Evolutionary conservation across 1,139 yeast genomes (phyloP).

Genomic region (Arxiozyma slooffiae): DNA sequence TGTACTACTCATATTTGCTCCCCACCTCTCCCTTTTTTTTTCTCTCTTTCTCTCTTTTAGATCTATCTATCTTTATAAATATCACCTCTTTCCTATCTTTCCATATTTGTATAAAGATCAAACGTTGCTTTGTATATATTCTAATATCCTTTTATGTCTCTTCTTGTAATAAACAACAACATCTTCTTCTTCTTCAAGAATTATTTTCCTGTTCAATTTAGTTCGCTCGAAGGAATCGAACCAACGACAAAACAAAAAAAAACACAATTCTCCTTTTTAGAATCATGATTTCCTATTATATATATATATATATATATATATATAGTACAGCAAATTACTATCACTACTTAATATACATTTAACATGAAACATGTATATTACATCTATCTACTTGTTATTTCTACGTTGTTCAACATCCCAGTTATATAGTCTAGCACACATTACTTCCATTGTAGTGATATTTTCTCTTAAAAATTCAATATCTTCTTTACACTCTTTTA

Average conservation of each 20-base stretch:
- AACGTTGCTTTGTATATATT: too few species aligned
- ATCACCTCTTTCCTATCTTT: too few species aligned
- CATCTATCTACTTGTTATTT: conserved; percentile 35
- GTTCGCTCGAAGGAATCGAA: background rate
- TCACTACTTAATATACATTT: too few species aligned
- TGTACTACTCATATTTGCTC: background rate
- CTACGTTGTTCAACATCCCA: conserved; percentile 89
- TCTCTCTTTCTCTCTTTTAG: background rate
- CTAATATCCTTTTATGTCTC: background rate
- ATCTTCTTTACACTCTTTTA: conserved; percentile 64
- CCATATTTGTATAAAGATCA: too few species aligned
- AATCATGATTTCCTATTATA: too few species aligned
- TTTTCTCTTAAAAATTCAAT: conserved; percentile 82
- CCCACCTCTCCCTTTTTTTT: background rate
- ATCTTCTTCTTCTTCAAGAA: too few species aligned
- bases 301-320: too few species aligned
- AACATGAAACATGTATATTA: too few species aligned
- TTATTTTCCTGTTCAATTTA: background rate
- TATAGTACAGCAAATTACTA: too few species aligned
- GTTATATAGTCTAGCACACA: conserved; percentile 87
- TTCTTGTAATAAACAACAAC: background rate
- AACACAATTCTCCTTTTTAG: too few species aligned
- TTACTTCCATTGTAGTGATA: conserved; percentile 96
- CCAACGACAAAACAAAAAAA: background rate
- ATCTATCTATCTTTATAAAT: background rate